Evolutionary conservation across 305 asterid species (phyloP).

Genomic region (Petunia hybrid): DNA sequence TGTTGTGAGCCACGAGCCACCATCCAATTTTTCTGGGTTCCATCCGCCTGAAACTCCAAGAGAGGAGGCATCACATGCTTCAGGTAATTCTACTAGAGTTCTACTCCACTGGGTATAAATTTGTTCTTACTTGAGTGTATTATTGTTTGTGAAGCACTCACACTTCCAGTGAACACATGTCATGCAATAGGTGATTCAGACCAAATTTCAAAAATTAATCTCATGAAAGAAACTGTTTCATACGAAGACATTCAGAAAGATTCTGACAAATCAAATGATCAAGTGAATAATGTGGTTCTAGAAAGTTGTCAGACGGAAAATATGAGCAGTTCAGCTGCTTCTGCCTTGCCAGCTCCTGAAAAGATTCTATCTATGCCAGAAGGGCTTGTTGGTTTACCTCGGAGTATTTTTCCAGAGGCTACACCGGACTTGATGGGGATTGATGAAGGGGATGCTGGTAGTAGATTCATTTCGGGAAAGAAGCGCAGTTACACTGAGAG

Average conservation of each 20-base stretch:
- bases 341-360: constrained; percentile 75
- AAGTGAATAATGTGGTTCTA: constrained; percentile 43
- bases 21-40: constrained; percentile 43
- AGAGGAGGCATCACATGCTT: constrained; percentile 40
- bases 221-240: constrained; percentile 44
- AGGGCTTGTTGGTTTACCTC: constrained; percentile 51
- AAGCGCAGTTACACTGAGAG: constrained; percentile 88
- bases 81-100: constrained; percentile 35
- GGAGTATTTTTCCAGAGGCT: constrained; percentile 59
- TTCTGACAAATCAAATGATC: constrained; percentile 48
- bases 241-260: constrained; percentile 45
- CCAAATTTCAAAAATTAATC: constrained; percentile 49
- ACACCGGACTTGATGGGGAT: constrained; percentile 58
- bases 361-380: constrained; percentile 69
- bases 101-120: constrained; percentile 48
- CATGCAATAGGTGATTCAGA: constrained; percentile 45
- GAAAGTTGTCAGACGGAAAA: constrained; percentile 44
- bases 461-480: constrained; percentile 71
- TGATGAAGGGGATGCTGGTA: constrained; percentile 67
- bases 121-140: not conserved
- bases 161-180: constrained; percentile 55
- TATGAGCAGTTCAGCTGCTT: constrained; percentile 46
- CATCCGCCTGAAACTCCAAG: constrained; percentile 40
- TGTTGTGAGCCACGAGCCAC: constrained; percentile 43
- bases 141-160: not conserved